Percentiles rank a stretch among this genome's conserved stretches.
These are phyloP conservation scores for Aspergillus novofumigatus DNA, from an alignment of 2,329 filamentous ascomycete species.

Conservation along the genomic window DNA sequence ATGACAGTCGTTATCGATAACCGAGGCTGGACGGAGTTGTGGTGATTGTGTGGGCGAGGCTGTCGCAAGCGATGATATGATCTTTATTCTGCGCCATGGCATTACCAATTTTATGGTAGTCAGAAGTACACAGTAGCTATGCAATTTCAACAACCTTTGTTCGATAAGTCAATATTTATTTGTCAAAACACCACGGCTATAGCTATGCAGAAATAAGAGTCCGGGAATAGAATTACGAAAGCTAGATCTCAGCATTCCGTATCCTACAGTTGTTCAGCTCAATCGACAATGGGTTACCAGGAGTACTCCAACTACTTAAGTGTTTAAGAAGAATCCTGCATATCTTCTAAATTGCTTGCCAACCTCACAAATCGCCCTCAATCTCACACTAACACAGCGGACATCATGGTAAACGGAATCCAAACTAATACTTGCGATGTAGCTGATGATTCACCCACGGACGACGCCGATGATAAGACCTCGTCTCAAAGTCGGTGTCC, in stretches of 20 bases:
- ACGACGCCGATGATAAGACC: conserved; percentile 1
- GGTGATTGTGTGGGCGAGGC: neutral
- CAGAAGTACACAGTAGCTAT: neutral
- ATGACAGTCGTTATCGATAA: conserved; percentile 1
- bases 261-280: too few relatives aligned
- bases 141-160: too few relatives aligned
- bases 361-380: neutral
- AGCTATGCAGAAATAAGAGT: neutral
- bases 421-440: neutral
- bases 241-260: too few relatives aligned
- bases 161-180: neutral
- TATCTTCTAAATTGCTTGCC: neutral
- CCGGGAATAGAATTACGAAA: neutral
- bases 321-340: neutral
- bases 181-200: neutral
- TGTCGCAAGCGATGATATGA: neutral
- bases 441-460: neutral
- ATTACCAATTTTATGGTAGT: too few relatives aligned
- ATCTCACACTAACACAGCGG: neutral
- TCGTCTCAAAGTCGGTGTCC: neutral
- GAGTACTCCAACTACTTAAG: too few relatives aligned
- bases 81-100: neutral
- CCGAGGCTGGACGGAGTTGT: neutral
- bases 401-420: neutral
- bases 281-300: too few relatives aligned